A percentile compares a stretch with the other conserved stretches of the same genome.
phyloP scores from a whole-genome alignment of 106 monocot species.

The Dendrobium nobile region DNA sequence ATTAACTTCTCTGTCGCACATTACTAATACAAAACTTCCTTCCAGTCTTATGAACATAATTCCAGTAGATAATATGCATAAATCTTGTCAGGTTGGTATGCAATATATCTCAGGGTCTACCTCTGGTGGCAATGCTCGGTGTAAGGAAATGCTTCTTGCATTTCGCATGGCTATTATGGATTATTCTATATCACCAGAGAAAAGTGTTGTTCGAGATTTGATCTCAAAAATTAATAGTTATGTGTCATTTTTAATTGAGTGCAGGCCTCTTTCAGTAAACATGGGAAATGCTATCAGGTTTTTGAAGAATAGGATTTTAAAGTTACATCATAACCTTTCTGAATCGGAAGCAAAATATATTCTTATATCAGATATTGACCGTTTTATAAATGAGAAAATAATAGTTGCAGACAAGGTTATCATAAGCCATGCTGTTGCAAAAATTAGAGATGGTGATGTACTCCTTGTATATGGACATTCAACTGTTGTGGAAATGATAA shows the following conservation, averaged over 20 bases:
- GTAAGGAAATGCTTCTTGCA: constrained; percentile 91
- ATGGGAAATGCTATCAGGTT: constrained; percentile 99
- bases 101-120: constrained; percentile 75
- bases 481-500: constrained; percentile 87
- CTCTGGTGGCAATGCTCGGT: constrained; percentile 87
- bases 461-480: constrained; percentile 78
- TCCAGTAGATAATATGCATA: neutral
- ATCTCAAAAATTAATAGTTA: constrained; percentile 73
- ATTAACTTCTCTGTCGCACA: neutral
- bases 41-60: too few species aligned
- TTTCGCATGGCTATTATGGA: constrained; percentile 77
- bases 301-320: constrained; percentile 74
- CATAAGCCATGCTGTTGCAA: constrained; percentile 77
- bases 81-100: constrained; percentile 73
- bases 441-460: constrained; percentile 89
- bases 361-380: constrained; percentile 79
- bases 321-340: constrained; percentile 54
- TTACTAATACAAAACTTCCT: too few species aligned
- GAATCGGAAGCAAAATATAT: constrained; percentile 71
- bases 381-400: constrained; percentile 91
- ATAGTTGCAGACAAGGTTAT: constrained; percentile 82
- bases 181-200: constrained; percentile 66
- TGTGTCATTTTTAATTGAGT: constrained; percentile 90
- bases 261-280: constrained; percentile 90
- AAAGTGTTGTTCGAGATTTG: constrained; percentile 69